Base-by-base conservation (phyloP, 805 yeast species). In the Cyberlindnera subsufficiens region DNA sequence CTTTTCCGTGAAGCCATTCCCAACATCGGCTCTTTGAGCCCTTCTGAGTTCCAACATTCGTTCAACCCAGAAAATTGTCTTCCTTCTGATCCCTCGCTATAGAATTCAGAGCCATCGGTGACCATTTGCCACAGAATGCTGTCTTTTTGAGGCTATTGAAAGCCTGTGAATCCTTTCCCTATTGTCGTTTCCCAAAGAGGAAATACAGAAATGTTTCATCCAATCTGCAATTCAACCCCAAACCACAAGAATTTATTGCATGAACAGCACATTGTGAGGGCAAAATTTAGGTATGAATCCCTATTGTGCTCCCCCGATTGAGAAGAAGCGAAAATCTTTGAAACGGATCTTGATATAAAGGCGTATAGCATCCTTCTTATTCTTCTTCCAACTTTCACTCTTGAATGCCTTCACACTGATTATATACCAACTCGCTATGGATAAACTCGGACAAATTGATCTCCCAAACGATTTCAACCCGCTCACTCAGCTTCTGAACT, bases 401-500 rank as follows among this genome's bases (percentile, higher is more conserved):
- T 30, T 30, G 32, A 30, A 30, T 10, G 32, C 32, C 6, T 14
- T 15, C 29, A 3, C 16, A 38, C 19, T 16, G 31, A 35, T 14
- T 17, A 19, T 8, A 32, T 16, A 25, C 20, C 32, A n/a, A 32
- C n/a, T 22, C 35, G 38, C 27, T 5, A 46, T 43, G 49, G 37
- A 35, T 31, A 42, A 37, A n/a, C 15, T 22, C 15, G 16, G 13
- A 13, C 38, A 20, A 35, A 16, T 33, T 32, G 32, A 30, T 9
- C 37, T 46, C 10, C 44, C 53, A 7, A 40, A 41, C 1, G 52
- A 43, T 34, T 58, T 56, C 38, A 41, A 49, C 32, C 63, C 64
- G n/a, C 37, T 37, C n/a, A 30, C 45, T 6, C 59, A 60, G 34
- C 16, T 58, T 0, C 41, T 76, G 8, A 67, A 65, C 42, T 75